phyloP scores from a whole-genome alignment of 2,329 filamentous ascomycete species.

The Xenoacremonium recifei region DNA sequence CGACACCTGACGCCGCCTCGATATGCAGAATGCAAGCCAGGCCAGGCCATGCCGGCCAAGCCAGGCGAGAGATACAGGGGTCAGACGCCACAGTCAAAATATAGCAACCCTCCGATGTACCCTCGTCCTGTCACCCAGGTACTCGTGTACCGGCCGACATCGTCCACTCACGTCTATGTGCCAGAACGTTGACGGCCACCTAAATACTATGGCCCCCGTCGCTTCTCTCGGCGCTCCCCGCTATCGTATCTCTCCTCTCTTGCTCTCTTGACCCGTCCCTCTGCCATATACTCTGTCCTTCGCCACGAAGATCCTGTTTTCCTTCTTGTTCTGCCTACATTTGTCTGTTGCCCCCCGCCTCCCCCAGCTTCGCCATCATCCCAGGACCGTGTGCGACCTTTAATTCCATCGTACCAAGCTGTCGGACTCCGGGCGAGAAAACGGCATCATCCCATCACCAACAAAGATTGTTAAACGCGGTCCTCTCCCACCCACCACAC shows the following conservation, averaged over 20 bases:
- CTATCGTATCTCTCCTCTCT: slow-evolving; percentile 15
- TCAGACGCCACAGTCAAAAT: slow-evolving; percentile 26
- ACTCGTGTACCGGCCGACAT: slow-evolving; percentile 22
- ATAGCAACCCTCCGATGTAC: slow-evolving; percentile 22
- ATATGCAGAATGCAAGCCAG: slow-evolving; percentile 7
- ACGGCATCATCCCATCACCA: slow-evolving; percentile 16
- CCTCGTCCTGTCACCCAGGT: slow-evolving; percentile 22
- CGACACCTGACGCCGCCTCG: slow-evolving; percentile 5
- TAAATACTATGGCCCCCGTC: slow-evolving; percentile 30
- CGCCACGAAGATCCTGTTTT: slow-evolving; percentile 15
- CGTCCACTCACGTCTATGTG: slow-evolving; percentile 28
- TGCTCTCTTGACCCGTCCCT: too few species aligned
- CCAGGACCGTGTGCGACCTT: slow-evolving; percentile 1
- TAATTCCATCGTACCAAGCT: not conserved
- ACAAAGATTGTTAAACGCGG: slow-evolving; percentile 19
- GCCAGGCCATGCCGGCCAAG: slow-evolving; percentile 15
- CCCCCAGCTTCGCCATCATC: slow-evolving; percentile 15
- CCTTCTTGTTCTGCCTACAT: slow-evolving; percentile 2
- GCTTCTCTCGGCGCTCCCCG: slow-evolving; percentile 21
- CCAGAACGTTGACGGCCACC: slow-evolving; percentile 22
- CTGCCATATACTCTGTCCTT: slow-evolving; percentile 14
- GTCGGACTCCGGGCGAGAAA: slow-evolving; percentile 12
- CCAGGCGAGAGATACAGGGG: slow-evolving; percentile 13
- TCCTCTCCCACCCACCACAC: slow-evolving; percentile 22
- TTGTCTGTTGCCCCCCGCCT: slow-evolving; percentile 5